A percentile compares a stretch with the other conserved stretches of the same genome.
Conservation (phyloP, 306 rosid species). For the Albizia julibrissin region DNA sequence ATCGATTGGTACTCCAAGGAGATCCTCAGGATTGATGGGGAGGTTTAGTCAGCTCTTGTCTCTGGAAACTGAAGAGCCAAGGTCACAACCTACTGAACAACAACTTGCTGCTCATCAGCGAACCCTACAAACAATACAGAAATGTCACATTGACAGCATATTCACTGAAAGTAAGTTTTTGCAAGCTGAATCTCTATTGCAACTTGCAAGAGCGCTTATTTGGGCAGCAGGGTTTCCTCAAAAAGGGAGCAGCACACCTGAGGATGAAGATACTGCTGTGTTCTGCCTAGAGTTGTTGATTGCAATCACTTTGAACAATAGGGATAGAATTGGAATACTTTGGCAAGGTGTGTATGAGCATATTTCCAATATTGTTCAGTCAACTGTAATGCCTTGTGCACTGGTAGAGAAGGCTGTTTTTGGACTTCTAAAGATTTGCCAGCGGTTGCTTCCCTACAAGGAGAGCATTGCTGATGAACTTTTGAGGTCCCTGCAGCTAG, state of each 20-base stretch:
- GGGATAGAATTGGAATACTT: constrained; percentile 91
- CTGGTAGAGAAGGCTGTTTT: constrained; percentile 98
- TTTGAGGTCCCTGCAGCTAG: constrained; percentile 91
- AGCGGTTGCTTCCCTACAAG: constrained; percentile 96
- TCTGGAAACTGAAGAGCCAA: constrained; percentile 96
- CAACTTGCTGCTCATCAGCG: constrained; percentile 98
- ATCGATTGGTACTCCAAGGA: constrained; percentile 85
- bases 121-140: constrained; percentile 87
- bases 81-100: constrained; percentile 98
- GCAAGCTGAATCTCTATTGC: constrained; percentile 91
- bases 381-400: constrained; percentile 92
- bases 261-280: constrained; percentile 98
- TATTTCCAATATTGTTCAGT: constrained; percentile 89
- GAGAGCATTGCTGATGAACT: constrained; percentile 97
- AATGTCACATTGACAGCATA: constrained; percentile 93
- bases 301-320: constrained; percentile 91
- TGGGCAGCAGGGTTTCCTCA: constrained; percentile 95
- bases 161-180: constrained; percentile 95
- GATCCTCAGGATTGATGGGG: constrained; percentile 97
- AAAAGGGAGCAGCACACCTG: constrained; percentile 84
- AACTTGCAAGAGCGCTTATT: constrained; percentile 89
- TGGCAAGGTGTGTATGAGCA: constrained; percentile 99
- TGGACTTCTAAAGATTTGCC: constrained; percentile 93
- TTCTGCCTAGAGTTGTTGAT: constrained; percentile 93
- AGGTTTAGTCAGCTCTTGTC: constrained; percentile 97